phyloP scores from a whole-genome alignment of 129 eudicot genomes.

The Flaveria brownii region DNA sequence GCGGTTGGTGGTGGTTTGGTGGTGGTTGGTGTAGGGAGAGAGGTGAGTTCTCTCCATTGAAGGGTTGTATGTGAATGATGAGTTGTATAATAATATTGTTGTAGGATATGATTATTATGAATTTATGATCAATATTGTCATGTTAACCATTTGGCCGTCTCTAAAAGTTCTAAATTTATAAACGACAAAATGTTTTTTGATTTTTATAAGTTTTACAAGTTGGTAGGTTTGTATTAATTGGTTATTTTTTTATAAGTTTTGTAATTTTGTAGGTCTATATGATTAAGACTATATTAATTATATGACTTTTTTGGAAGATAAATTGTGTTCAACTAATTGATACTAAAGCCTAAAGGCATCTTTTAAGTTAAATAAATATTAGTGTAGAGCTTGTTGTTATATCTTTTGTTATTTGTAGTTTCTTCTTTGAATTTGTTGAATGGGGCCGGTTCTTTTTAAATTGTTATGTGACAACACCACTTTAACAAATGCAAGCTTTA shows the following conservation, averaged over 20 bases:
- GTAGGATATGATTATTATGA: constrained; percentile 19
- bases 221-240: constrained; percentile 12
- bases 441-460: constrained; percentile 32
- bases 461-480: constrained; percentile 37
- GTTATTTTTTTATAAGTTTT: not conserved
- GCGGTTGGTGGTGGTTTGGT: constrained; percentile 37
- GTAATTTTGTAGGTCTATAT: not conserved
- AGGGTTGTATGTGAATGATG: constrained; percentile 29
- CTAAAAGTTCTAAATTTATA: not conserved
- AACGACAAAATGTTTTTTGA: constrained; percentile 21
- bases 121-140: constrained; percentile 11
- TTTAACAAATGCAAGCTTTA: constrained; percentile 37
- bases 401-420: constrained; percentile 20
- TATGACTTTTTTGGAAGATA: not conserved
- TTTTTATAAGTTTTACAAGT: not conserved
- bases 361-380: not conserved
- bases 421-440: constrained; percentile 20
- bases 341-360: not conserved
- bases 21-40: constrained; percentile 45
- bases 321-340: not conserved
- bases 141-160: constrained; percentile 34
- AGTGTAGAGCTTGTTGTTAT: not conserved
- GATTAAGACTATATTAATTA: not conserved
- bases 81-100: not conserved
- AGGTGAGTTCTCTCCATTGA: constrained; percentile 53